Evolutionary conservation across 495 filamentous ascomycete genomes (phyloP).

Genomic region (Trichodelitschia bisporula): DNA sequence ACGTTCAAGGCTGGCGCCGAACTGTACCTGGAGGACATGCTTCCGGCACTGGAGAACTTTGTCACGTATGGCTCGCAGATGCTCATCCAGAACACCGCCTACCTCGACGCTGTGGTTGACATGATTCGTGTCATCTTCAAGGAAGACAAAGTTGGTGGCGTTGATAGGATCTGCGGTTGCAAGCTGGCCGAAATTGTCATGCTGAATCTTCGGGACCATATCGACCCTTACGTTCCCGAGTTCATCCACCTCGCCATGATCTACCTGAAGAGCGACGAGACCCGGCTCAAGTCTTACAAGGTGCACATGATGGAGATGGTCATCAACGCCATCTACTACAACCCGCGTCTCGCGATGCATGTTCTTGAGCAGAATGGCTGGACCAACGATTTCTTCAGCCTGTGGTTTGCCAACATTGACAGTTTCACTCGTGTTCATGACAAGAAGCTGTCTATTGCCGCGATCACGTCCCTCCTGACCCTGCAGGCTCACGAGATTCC

Average conservation of each 20-base stretch:
- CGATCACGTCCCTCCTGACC: conserved; percentile 63
- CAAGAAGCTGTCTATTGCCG: conserved; percentile 91
- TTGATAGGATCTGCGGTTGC: conserved; percentile 96
- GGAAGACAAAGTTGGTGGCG: conserved; percentile 75
- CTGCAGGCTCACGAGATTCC: conserved; percentile 58
- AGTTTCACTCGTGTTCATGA: conserved; percentile 85
- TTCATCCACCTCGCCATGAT: conserved; percentile 79
- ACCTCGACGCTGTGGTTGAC: conserved; percentile 62
- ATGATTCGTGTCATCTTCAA: conserved; percentile 57
- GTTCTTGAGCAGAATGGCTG: conserved; percentile 71
- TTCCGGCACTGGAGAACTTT: conserved; percentile 91
- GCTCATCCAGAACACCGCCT: conserved; percentile 58
- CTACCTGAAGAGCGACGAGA: conserved; percentile 43
- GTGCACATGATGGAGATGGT: conserved; percentile 98
- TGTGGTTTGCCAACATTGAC: conserved; percentile 93
- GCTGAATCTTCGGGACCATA: conserved; percentile 76
- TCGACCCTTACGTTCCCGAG: conserved; percentile 63
- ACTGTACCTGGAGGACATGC: conserved; percentile 96
- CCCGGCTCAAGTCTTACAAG: conserved; percentile 69
- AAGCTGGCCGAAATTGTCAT: conserved; percentile 94
- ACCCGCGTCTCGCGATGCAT: conserved; percentile 57
- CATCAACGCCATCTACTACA: conserved; percentile 96
- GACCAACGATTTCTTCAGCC: conserved; percentile 99
- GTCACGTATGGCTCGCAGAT: conserved; percentile 68
- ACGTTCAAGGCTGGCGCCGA: conserved; percentile 95